phyloP scores from a whole-genome alignment of 495 filamentous ascomycete genomes.

The Penicillium malachiteum region DNA sequence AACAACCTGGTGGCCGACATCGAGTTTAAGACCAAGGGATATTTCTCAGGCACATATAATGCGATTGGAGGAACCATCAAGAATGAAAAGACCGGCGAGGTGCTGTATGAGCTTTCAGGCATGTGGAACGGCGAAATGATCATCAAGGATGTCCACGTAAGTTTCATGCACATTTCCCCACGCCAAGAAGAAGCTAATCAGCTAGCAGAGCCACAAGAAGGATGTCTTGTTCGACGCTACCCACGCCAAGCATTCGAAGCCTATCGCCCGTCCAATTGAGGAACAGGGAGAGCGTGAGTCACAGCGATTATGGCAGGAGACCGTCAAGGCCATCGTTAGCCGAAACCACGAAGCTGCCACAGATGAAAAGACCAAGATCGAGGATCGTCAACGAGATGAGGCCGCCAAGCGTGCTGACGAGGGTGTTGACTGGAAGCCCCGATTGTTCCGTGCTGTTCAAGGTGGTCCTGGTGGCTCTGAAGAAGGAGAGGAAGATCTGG shows the following conservation, averaged over 20 bases:
- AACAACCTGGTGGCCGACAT: slow-evolving; percentile 83
- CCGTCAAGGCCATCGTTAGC: slow-evolving; percentile 74
- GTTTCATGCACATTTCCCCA: slow-evolving; percentile 16
- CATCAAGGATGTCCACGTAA: slow-evolving; percentile 77
- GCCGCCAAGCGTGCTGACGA: slow-evolving; percentile 77
- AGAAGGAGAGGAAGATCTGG: slow-evolving; percentile 83
- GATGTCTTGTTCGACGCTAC: slow-evolving; percentile 87
- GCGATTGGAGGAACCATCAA: slow-evolving; percentile 91
- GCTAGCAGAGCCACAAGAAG: slow-evolving; percentile 73
- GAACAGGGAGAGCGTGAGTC: slow-evolving; percentile 93
- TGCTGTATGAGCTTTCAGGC: slow-evolving; percentile 85
- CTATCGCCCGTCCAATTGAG: slow-evolving; percentile 70
- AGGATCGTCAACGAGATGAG: slow-evolving; percentile 87
- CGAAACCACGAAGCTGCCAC: slow-evolving; percentile 88
- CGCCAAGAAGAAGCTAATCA: slow-evolving; percentile 8
- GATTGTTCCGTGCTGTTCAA: slow-evolving; percentile 73
- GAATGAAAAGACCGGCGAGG: slow-evolving; percentile 80
- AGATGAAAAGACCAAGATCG: slow-evolving; percentile 91
- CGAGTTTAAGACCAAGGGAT: slow-evolving; percentile 98
- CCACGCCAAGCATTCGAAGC: slow-evolving; percentile 70
- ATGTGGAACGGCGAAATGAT: slow-evolving; percentile 94
- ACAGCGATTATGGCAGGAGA: slow-evolving; percentile 79
- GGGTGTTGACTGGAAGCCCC: slow-evolving; percentile 85
- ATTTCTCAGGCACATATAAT: slow-evolving; percentile 94
- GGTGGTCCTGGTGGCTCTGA: slow-evolving; percentile 70